phyloP scores from a whole-genome alignment of 257 asterid species.

The Nicotiana sylvestris region DNA sequence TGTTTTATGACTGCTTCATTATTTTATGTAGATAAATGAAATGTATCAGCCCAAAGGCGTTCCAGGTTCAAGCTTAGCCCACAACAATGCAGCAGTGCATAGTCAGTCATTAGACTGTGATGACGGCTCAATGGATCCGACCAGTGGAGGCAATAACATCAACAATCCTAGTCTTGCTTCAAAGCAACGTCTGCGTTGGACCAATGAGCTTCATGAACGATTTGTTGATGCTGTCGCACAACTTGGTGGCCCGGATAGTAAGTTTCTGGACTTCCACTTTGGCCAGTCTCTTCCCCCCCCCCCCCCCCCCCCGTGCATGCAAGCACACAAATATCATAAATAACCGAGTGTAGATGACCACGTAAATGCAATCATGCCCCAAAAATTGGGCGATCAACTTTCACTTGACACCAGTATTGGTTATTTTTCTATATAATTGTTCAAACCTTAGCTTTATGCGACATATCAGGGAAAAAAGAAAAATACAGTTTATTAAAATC shows the following conservation, averaged over 20 bases:
- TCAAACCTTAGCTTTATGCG: not conserved
- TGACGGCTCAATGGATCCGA: constrained; percentile 51
- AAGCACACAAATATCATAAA: not conserved
- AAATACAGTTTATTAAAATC: no score
- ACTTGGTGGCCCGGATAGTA: constrained; percentile 99
- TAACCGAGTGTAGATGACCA: not conserved
- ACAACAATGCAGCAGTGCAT: constrained; percentile 17
- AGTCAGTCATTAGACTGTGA: constrained; percentile 41
- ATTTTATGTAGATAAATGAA: constrained; percentile 6
- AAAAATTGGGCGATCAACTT: not conserved
- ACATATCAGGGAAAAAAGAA: not conserved
- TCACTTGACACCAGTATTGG: not conserved
- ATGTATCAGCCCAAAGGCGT: constrained; percentile 9
- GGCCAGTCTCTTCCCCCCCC: not conserved
- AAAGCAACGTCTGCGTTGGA: constrained; percentile 97
- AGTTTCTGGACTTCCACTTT: constrained; percentile 31
- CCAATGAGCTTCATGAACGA: constrained; percentile 90
- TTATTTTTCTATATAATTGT: not conserved
- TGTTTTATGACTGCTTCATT: not conserved
- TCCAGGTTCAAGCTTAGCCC: constrained; percentile 40
- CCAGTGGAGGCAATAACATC: constrained; percentile 44
- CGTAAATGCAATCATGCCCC: not conserved
- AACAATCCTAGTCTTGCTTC: constrained; percentile 68
- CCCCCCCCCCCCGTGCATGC: not conserved
- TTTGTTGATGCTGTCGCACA: constrained; percentile 97